phyloP scores from a whole-genome alignment of 2,329 filamentous ascomycete genomes.

The Microdochium trichocladiopsis region DNA sequence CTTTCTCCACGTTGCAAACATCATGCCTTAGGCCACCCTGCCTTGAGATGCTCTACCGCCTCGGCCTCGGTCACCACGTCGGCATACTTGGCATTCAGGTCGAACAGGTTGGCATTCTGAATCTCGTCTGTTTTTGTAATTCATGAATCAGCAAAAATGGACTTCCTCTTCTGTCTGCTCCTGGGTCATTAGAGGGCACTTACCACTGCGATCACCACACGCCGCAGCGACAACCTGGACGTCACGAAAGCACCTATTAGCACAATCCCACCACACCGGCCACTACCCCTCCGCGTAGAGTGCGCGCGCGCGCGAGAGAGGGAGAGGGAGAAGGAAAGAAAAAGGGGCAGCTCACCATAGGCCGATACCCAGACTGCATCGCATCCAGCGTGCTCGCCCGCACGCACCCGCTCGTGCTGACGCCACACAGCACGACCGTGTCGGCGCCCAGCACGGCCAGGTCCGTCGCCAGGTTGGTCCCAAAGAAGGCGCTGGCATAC shows the following conservation, averaged over 20 bases:
- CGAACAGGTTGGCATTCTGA: slow-evolving; percentile 35
- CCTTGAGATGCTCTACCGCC: slow-evolving; percentile 26
- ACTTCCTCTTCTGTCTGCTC: neutral
- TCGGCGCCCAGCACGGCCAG: slow-evolving; percentile 29
- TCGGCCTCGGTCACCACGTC: slow-evolving; percentile 34
- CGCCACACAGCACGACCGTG: slow-evolving; percentile 36
- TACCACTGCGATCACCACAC: slow-evolving; percentile 31
- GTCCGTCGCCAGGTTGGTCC: slow-evolving; percentile 31
- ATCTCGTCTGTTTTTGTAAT: slow-evolving; percentile 21
- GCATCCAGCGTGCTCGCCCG: slow-evolving; percentile 34
- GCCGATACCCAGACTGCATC: slow-evolving; percentile 33
- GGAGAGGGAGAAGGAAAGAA: neutral
- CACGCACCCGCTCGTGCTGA: slow-evolving; percentile 39
- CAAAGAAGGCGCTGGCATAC: slow-evolving; percentile 36
- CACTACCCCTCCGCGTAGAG: too few species aligned
- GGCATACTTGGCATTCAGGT: slow-evolving; percentile 37
- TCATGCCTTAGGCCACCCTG: slow-evolving; percentile 20
- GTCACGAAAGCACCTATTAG: neutral
- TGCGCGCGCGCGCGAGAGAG: too few species aligned
- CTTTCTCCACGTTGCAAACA: neutral
- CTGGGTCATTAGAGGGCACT: neutral
- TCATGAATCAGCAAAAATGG: neutral
- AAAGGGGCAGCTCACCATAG: slow-evolving; percentile 26
- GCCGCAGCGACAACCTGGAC: slow-evolving; percentile 32
- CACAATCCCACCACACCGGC: too few species aligned